Base-by-base conservation (phyloP, 192 early-diverging fungal species). In the Umbelopsis vinacea region DNA sequence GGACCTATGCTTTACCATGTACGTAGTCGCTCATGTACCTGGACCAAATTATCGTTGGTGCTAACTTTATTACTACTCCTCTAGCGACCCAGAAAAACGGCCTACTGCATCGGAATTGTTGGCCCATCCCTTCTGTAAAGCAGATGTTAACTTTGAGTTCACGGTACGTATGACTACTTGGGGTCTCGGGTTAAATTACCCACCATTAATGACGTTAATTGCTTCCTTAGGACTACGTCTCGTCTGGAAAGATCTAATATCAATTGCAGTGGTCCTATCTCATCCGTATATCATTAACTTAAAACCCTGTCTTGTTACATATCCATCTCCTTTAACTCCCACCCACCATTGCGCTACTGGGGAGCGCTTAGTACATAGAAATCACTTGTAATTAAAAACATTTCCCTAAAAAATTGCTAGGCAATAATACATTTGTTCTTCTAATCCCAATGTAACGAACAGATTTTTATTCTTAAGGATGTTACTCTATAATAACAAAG, bases 21-120 rank as follows among this genome's bases (percentile, higher is more conserved):
- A 85, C 83, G 87, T 81, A 11, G 9, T 19, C 26, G 2, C 6
- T 43, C 11, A 43, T 11, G 5, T 11, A 12, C 40, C 11, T 43
- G 6, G 26, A 55, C 26, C 2, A 55, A 0, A 22, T 21, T 55
- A 26, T 37, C 38, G 50, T 12, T 40, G 9, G 15, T 19, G 45
- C 19, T 66, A 45, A 33, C 52, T 26, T 67, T 48, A 14, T 19
- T 71, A 29, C 74, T 72, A 66, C 19, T 69, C 33, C 29, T 63
- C 53, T 17, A 89, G 91, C 17, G 92, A 96, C 75, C 93, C 96
- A 8, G 86, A 87, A 19, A 68, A 77, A 26, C 81, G 97, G 33
- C 92, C 93, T 47, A 90, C 95, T 1, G 97, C 96, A 0, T 66
- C 79, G 0, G 85, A 92, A 47, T 77, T 97, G 29, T 72, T 91